Evolutionary conservation across 1,284 basidiomycete genomes (phyloP).

Genomic region (Trichosporon asahii): DNA sequence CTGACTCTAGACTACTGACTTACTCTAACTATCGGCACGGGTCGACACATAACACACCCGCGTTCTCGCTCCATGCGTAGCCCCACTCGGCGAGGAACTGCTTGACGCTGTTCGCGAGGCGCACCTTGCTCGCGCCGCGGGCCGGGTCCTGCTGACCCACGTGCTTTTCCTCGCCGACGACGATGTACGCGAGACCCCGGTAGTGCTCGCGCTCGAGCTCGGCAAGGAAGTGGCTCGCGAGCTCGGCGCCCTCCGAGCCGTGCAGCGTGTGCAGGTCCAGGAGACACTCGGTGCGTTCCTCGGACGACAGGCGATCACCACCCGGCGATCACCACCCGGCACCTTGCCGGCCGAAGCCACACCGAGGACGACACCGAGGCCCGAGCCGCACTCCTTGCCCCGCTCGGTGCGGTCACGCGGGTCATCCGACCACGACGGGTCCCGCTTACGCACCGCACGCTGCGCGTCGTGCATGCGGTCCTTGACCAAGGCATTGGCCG

Average conservation of each 20-base stretch:
- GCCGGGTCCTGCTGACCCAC: slow-evolving; percentile 78
- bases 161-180: slow-evolving; percentile 95
- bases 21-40: slow-evolving; percentile 30
- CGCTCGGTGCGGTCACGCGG: slow-evolving; percentile 69
- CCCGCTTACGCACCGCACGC: slow-evolving; percentile 66
- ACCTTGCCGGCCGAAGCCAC: slow-evolving; percentile 62
- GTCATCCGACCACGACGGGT: slow-evolving; percentile 75
- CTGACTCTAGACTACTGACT: background rate
- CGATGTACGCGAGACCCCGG: slow-evolving; percentile 77
- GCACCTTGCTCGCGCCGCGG: slow-evolving; percentile 73
- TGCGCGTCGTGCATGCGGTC: slow-evolving; percentile 74
- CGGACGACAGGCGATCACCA: slow-evolving; percentile 59
- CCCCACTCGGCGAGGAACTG: slow-evolving; percentile 89
- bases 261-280: slow-evolving; percentile 85
- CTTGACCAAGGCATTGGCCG: slow-evolving; percentile 71
- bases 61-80: slow-evolving; percentile 91
- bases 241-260: slow-evolving; percentile 83
- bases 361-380: slow-evolving; percentile 80
- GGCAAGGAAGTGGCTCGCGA: slow-evolving; percentile 83
- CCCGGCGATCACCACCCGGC: slow-evolving; percentile 57
- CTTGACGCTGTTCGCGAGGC: slow-evolving; percentile 76
- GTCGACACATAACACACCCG: slow-evolving; percentile 85
- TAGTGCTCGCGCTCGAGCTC: slow-evolving; percentile 82
- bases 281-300: slow-evolving; percentile 75
- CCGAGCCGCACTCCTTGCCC: slow-evolving; percentile 74